phyloP scores from a whole-genome alignment of 176 grass and related monocot species.

The Zea luxurians region DNA sequence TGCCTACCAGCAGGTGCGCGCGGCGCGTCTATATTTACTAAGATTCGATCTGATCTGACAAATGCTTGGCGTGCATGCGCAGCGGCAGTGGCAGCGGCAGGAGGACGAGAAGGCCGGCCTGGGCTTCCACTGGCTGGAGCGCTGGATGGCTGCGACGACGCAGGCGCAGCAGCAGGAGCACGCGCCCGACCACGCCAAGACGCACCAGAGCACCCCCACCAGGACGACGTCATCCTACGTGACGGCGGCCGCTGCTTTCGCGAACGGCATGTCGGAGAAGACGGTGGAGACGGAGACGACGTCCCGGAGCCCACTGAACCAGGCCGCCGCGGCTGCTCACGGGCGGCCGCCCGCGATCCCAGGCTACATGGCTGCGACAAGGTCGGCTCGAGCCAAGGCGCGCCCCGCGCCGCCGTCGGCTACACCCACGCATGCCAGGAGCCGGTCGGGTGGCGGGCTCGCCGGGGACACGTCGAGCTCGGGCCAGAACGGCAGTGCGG shows the following conservation, averaged over 20 bases:
- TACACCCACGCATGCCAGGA: constrained; percentile 26
- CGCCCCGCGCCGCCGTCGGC: constrained; percentile 29
- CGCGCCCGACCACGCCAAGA: not conserved
- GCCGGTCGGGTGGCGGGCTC: not conserved
- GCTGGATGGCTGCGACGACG: constrained; percentile 54
- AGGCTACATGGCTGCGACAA: constrained; percentile 68
- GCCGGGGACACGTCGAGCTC: constrained; percentile 54
- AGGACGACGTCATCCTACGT: constrained; percentile 1
- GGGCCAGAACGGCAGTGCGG: not conserved
- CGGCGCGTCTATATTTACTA: too few relatives aligned
- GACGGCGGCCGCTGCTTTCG: not conserved
- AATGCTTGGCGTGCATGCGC: not conserved
- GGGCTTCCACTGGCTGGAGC: constrained; percentile 63
- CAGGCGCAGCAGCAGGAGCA: constrained; percentile 33
- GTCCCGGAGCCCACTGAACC: constrained; percentile 33
- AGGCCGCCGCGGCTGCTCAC: not conserved
- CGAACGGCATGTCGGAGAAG: constrained; percentile 50
- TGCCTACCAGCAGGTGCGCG: constrained; percentile 44
- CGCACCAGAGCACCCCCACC: not conserved
- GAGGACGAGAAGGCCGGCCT: constrained; percentile 48
- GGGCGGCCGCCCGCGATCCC: constrained; percentile 33
- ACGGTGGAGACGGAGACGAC: constrained; percentile 50
- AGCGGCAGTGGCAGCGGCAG: constrained; percentile 47
- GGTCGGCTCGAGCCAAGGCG: constrained; percentile 58
- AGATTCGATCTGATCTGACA: not conserved